These are phyloP conservation scores for Vigna unguiculata DNA, from an alignment of 306 rosid species.

Conservation along the genomic window DNA sequence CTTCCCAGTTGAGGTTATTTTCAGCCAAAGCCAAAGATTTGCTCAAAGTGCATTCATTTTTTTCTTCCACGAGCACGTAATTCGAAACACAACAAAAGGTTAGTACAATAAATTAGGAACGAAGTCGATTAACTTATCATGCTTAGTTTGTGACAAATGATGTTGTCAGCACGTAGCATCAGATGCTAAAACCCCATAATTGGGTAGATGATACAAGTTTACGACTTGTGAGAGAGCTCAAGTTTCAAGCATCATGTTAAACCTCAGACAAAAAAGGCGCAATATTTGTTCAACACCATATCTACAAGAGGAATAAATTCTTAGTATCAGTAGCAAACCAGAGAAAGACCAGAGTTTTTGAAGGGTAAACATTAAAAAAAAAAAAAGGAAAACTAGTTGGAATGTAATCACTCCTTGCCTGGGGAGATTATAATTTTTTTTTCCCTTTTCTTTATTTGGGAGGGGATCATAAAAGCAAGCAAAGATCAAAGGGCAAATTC, in stretches of 20 bases:
- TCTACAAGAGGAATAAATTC: conserved; percentile 22
- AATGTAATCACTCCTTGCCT: conserved; percentile 24
- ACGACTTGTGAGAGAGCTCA: not conserved
- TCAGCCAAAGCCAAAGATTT: no score
- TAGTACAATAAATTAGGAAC: no score
- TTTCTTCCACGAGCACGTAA: no score
- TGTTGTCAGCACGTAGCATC: not conserved
- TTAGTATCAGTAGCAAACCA: conserved; percentile 24
- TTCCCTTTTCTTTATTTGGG: conserved; percentile 22
- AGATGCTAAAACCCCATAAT: not conserved
- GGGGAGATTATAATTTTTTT: conserved; percentile 19
- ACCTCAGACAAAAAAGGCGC: not conserved
- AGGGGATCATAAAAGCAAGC: conserved; percentile 21
- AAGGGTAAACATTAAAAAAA: conserved; percentile 29
- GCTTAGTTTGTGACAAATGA: not conserved
- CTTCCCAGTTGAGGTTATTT: no score
- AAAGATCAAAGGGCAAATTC: conserved; percentile 52
- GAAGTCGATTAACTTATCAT: not conserved
- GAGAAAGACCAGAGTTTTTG: not conserved
- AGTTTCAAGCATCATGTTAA: conserved; percentile 1
- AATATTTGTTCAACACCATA: conserved; percentile 8
- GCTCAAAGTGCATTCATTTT: no score
- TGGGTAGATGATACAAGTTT: not conserved
- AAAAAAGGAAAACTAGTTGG: conserved; percentile 4
- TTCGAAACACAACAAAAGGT: no score